Evolutionary conservation across 805 yeast species (phyloP).

Genomic region (Myxozyma geophila): DNA sequence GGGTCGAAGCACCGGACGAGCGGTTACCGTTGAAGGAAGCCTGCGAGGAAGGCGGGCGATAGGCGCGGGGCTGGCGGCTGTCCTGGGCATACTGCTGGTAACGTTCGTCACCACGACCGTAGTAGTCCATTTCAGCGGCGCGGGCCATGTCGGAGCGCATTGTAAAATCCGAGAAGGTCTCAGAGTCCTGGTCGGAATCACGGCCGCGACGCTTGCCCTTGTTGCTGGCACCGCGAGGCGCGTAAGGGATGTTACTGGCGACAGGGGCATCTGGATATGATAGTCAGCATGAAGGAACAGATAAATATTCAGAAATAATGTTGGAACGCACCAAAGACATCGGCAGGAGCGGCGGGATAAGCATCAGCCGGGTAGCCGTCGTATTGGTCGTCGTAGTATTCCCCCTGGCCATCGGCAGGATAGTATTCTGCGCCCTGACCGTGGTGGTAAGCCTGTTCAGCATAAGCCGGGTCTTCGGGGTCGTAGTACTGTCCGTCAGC

Average conservation of each 20-base stretch:
- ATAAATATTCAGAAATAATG: neutral
- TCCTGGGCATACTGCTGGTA: slow-evolving; percentile 31
- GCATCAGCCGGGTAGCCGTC: slow-evolving; percentile 48
- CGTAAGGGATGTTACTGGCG: slow-evolving; percentile 41
- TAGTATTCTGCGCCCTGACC: slow-evolving; percentile 39
- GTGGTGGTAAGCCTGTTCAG: slow-evolving; percentile 25
- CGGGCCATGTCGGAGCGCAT: slow-evolving; percentile 50
- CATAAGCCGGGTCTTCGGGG: slow-evolving; percentile 38
- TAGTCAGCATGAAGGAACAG: slow-evolving; percentile 1
- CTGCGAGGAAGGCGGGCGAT: slow-evolving; percentile 50
- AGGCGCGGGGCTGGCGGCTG: slow-evolving; percentile 42
- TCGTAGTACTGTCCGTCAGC: slow-evolving; percentile 47
- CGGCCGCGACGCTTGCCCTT: slow-evolving; percentile 38
- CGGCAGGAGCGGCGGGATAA: slow-evolving; percentile 51
- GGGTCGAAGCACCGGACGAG: slow-evolving; percentile 93
- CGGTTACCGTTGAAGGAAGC: slow-evolving; percentile 83
- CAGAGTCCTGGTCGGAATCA: slow-evolving; percentile 46
- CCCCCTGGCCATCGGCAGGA: slow-evolving; percentile 33
- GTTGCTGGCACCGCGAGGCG: slow-evolving; percentile 19
- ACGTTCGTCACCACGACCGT: slow-evolving; percentile 45
- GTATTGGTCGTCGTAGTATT: slow-evolving; percentile 37
- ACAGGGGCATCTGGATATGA: slow-evolving; percentile 41
- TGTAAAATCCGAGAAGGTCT: slow-evolving; percentile 51
- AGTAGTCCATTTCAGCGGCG: slow-evolving; percentile 47
- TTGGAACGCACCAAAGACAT: slow-evolving; percentile 47